phyloP scores from a whole-genome alignment of 2,329 filamentous ascomycete species.

The Aspergillus versicolor region DNA sequence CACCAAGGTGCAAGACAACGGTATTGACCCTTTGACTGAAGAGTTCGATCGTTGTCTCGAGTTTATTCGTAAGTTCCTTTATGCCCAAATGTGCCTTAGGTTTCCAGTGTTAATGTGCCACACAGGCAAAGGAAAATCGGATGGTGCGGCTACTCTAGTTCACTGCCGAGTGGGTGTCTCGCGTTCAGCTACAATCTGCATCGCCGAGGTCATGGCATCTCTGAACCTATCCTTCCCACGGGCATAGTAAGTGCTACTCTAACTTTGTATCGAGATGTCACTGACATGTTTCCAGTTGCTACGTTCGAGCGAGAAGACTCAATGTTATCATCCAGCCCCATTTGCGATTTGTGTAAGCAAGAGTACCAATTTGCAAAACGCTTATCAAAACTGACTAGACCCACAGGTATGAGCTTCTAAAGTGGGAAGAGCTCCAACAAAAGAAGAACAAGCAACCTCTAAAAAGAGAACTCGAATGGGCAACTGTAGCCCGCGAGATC shows the following conservation, averaged over 20 bases:
- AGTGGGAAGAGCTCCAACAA: slow-evolving; percentile 83
- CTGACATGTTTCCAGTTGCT: slow-evolving; percentile 58
- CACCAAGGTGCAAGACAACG: slow-evolving; percentile 90
- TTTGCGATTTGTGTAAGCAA: slow-evolving; percentile 73
- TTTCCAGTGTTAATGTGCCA: not conserved
- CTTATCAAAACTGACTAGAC: slow-evolving; percentile 15
- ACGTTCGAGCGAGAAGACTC: slow-evolving; percentile 83
- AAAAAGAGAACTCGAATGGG: slow-evolving; percentile 86
- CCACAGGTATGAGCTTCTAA: slow-evolving; percentile 73
- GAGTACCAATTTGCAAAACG: not conserved
- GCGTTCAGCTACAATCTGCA: slow-evolving; percentile 93
- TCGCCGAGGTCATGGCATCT: slow-evolving; percentile 94
- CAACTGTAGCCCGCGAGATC: slow-evolving; percentile 82
- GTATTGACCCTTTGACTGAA: slow-evolving; percentile 84
- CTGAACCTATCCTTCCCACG: slow-evolving; percentile 79
- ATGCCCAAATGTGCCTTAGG: not conserved
- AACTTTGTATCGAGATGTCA: not conserved
- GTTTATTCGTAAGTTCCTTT: slow-evolving; percentile 75
- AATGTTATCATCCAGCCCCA: slow-evolving; percentile 99
- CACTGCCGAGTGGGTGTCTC: slow-evolving; percentile 97
- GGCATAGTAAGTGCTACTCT: slow-evolving; percentile 65
- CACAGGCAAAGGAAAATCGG: slow-evolving; percentile 72
- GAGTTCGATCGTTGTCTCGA: slow-evolving; percentile 83
- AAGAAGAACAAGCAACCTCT: slow-evolving; percentile 53
- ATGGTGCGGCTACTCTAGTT: slow-evolving; percentile 82